phyloP scores from a whole-genome alignment of 805 yeast genomes.

The Barnettozyma californica region DNA sequence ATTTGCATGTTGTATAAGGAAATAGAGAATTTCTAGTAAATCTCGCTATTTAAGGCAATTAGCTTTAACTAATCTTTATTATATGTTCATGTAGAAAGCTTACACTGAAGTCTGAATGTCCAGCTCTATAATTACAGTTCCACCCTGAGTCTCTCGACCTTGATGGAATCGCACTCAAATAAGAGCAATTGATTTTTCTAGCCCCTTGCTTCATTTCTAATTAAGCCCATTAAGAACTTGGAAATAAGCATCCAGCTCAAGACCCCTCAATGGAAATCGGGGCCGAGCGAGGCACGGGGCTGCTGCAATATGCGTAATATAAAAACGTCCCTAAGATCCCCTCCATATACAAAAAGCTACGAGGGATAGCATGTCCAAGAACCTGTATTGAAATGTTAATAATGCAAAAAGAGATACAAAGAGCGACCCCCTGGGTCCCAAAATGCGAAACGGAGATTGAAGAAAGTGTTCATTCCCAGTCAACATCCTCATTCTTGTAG shows the following conservation, averaged over 20 bases:
- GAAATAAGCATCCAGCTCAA: conserved; percentile 55
- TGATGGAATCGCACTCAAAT: conserved; percentile 57
- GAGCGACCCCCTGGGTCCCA: not conserved
- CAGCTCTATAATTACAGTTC: conserved; percentile 25
- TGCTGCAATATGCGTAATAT: not conserved
- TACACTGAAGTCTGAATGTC: conserved; percentile 14
- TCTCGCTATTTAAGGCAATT: not conserved
- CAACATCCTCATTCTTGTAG: conserved; percentile 80
- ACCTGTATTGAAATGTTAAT: not conserved
- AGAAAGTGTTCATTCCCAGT: conserved; percentile 35
- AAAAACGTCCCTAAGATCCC: not conserved
- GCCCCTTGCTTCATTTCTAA: conserved; percentile 37
- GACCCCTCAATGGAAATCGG: conserved; percentile 30
- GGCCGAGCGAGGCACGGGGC: conserved; percentile 69
- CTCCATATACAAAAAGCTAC: not conserved
- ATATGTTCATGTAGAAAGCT: not conserved
- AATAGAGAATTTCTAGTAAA: too few species aligned
- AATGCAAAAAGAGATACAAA: not conserved
- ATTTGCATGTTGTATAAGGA: too few species aligned
- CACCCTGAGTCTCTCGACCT: conserved; percentile 23
- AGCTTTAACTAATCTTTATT: not conserved
- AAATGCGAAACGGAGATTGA: not conserved
- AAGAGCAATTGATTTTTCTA: conserved; percentile 36
- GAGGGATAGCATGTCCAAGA: not conserved
- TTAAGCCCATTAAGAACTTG: not conserved